A percentile compares a stretch with the other conserved stretches of the same genome.
Conservation (phyloP, 2,329 filamentous ascomycete genomes). For the Apiospora saccharicola region DNA sequence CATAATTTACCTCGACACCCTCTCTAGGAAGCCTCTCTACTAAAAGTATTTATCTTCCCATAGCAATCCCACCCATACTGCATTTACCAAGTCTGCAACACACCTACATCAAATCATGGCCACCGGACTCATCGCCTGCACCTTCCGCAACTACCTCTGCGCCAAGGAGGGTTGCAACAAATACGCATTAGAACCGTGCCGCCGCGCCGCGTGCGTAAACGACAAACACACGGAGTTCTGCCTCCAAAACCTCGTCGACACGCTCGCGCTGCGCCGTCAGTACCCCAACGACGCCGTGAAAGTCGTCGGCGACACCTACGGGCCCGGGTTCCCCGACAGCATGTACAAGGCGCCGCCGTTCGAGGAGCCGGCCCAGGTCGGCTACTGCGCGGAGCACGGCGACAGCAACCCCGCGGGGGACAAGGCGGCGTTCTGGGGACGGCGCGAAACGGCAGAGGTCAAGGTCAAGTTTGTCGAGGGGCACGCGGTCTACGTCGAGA, state of each 20-base stretch:
- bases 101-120: background rate
- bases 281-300: background rate
- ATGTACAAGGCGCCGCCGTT: background rate
- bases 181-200: background rate
- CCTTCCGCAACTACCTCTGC: slow-evolving; percentile 7
- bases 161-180: background rate
- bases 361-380: background rate
- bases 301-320: background rate
- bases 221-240: background rate
- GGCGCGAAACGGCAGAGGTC: background rate
- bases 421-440: background rate
- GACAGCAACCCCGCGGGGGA: background rate
- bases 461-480: background rate
- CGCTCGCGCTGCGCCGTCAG: background rate
- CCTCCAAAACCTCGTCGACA: background rate
- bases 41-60: background rate
- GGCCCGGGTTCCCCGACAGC: background rate
- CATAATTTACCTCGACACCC: background rate
- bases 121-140: background rate
- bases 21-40: background rate
- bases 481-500: background rate
- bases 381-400: background rate
- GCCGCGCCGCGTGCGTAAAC: background rate
- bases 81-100: background rate
- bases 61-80: background rate